Evolutionary conservation across 345 rosid genomes (phyloP).

Genomic region (Melastoma malabathricum): DNA sequence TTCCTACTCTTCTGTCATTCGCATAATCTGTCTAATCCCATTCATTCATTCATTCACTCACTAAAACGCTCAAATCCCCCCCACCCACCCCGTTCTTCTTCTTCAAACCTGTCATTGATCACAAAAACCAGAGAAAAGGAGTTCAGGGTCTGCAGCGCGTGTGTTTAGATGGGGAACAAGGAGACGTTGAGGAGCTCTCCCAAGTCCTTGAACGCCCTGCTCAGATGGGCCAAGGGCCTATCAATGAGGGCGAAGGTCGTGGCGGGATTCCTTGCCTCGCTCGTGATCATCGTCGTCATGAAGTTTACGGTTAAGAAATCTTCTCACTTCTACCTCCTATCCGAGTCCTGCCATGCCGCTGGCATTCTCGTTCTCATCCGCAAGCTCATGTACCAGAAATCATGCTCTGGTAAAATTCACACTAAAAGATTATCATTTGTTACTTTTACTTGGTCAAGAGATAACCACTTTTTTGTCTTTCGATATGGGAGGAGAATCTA

Average conservation of each 20-base stretch:
- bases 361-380: constrained; percentile 8
- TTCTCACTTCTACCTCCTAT: constrained; percentile 1
- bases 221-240: constrained; percentile 8
- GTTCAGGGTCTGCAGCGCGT: too few relatives aligned
- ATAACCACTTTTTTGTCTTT: not conserved
- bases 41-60: too few relatives aligned
- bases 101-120: not conserved
- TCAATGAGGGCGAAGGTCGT: constrained; percentile 7
- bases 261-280: not conserved
- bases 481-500: too few relatives aligned
- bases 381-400: constrained; percentile 9
- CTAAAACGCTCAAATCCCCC: too few relatives aligned
- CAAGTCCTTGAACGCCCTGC: not conserved
- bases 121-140: too few relatives aligned
- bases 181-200: constrained; percentile 1
- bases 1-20: too few relatives aligned
- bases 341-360: constrained; percentile 10
- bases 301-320: constrained; percentile 6
- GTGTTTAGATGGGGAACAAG: constrained; percentile 3
- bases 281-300: constrained; percentile 2
- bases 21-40: too few relatives aligned
- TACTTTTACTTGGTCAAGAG: not conserved
- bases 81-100: too few relatives aligned
- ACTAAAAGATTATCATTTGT: not conserved
- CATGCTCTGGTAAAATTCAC: constrained; percentile 8